Evolutionary conservation across 2,329 filamentous ascomycete species (phyloP).

Genomic region (Alternaria viburni): DNA sequence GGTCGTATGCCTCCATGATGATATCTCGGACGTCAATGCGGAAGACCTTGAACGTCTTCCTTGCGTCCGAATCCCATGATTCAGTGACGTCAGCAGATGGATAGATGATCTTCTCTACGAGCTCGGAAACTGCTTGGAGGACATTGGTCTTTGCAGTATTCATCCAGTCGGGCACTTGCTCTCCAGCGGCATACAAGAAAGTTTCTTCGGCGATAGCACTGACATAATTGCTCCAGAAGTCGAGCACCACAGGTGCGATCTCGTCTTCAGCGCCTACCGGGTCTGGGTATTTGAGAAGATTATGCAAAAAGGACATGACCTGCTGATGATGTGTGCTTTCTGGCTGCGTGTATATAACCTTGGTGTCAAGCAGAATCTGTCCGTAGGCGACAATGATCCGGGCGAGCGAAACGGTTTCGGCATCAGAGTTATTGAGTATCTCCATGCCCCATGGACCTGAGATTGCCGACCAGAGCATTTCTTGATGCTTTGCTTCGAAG

Average conservation of each 20-base stretch:
- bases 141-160: constrained; percentile 64
- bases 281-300: constrained; percentile 70
- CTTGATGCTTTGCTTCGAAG: constrained; percentile 40
- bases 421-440: constrained; percentile 44
- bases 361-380: constrained; percentile 41
- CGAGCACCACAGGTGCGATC: constrained; percentile 74
- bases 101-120: constrained; percentile 73
- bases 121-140: constrained; percentile 68
- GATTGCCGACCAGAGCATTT: constrained; percentile 44
- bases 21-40: constrained; percentile 81
- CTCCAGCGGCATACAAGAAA: constrained; percentile 39
- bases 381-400: constrained; percentile 47
- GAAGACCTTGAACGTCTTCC: constrained; percentile 72
- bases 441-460: constrained; percentile 44
- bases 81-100: constrained; percentile 64
- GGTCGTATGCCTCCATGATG: constrained; percentile 71
- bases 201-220: constrained; percentile 68
- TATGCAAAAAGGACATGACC: constrained; percentile 60
- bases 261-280: constrained; percentile 74
- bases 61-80: constrained; percentile 73
- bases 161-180: constrained; percentile 61
- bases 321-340: constrained; percentile 41
- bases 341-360: constrained; percentile 57
- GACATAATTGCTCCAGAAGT: constrained; percentile 82
- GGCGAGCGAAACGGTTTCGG: constrained; percentile 43